These are phyloP conservation scores for Penicillium concentricum DNA, from an alignment of 2,329 filamentous ascomycete species.

Conservation along the genomic window DNA sequence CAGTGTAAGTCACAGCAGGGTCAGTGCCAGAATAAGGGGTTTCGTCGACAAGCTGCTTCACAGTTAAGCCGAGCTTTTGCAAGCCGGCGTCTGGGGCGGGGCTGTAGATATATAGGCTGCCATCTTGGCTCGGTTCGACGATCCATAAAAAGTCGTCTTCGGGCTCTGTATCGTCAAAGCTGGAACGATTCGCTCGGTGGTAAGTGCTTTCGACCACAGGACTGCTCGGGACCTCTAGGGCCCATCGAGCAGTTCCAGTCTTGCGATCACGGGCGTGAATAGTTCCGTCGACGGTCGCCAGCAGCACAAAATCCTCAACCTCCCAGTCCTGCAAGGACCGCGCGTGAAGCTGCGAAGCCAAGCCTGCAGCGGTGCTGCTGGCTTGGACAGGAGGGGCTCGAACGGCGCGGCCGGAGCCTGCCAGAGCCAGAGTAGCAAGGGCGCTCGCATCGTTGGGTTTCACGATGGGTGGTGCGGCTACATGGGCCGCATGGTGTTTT, in stretches of 20 bases:
- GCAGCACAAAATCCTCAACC: slow-evolving; percentile 99
- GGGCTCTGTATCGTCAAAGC: slow-evolving; percentile 54
- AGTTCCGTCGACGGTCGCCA: slow-evolving; percentile 99
- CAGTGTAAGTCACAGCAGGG: slow-evolving; percentile 81
- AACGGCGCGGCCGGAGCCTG: slow-evolving; percentile 70
- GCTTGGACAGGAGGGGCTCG: slow-evolving; percentile 84
- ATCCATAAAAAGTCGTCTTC: slow-evolving; percentile 93
- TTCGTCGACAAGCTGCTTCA: slow-evolving; percentile 81
- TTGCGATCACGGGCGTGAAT: slow-evolving; percentile 87
- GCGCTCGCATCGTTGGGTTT: slow-evolving; percentile 75
- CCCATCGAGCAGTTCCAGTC: slow-evolving; percentile 82
- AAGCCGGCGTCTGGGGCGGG: slow-evolving; percentile 57
- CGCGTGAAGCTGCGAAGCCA: slow-evolving; percentile 85
- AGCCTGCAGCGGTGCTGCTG: slow-evolving; percentile 61
- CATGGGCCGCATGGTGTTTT: slow-evolving; percentile 14
- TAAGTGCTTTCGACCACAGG: slow-evolving; percentile 91
- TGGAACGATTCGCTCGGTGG: slow-evolving; percentile 67
- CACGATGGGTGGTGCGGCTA: slow-evolving; percentile 30
- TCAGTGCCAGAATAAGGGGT: slow-evolving; percentile 73
- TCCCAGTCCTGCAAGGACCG: slow-evolving; percentile 98
- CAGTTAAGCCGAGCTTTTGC: slow-evolving; percentile 50
- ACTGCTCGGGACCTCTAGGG: slow-evolving; percentile 71
- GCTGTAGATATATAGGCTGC: slow-evolving; percentile 81
- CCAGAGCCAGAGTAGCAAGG: slow-evolving; percentile 97
- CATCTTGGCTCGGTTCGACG: slow-evolving; percentile 85